A percentile compares a stretch with the other conserved stretches of the same genome.
phyloP scores from a whole-genome alignment of 148 eudicot species.

The Chenopodium quinoa region DNA sequence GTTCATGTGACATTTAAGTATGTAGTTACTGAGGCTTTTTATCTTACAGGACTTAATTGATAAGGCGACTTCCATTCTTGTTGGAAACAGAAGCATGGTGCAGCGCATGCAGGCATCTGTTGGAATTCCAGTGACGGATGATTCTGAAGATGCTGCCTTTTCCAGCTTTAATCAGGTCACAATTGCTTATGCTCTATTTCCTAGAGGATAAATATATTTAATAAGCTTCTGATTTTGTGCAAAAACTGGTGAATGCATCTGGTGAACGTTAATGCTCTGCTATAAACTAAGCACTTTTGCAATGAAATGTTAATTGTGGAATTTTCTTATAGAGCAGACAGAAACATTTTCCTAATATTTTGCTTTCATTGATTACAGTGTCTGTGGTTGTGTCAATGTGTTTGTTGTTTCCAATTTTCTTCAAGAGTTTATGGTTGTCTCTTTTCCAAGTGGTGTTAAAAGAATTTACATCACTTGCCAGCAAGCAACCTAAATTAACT shows the following conservation, averaged over 20 bases:
- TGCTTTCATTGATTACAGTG: background rate
- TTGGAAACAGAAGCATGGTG: slow-evolving; percentile 64
- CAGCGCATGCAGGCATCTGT: slow-evolving; percentile 68
- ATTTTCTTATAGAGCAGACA: background rate
- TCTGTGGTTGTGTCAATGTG: background rate
- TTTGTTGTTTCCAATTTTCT: background rate
- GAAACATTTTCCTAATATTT: background rate
- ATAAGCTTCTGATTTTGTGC: background rate
- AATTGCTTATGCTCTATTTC: background rate
- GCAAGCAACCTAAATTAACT: slow-evolving; percentile 74
- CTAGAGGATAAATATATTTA: background rate
- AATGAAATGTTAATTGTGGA: background rate
- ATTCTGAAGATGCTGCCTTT: slow-evolving; percentile 70
- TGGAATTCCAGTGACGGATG: slow-evolving; percentile 53
- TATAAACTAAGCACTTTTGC: background rate
- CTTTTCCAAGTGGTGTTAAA: slow-evolving; percentile 77
- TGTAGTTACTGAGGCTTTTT: background rate
- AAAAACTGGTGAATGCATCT: background rate
- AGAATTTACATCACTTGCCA: slow-evolving; percentile 76
- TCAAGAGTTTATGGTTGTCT: slow-evolving; percentile 36
- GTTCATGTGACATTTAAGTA: background rate
- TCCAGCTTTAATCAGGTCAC: slow-evolving; percentile 68
- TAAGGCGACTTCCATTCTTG: slow-evolving; percentile 70
- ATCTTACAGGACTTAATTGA: slow-evolving; percentile 74
- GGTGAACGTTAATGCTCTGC: background rate